Evolutionary conservation across 2,329 filamentous ascomycete species (phyloP).

Genomic region (Acephala macrosclerotiorum): DNA sequence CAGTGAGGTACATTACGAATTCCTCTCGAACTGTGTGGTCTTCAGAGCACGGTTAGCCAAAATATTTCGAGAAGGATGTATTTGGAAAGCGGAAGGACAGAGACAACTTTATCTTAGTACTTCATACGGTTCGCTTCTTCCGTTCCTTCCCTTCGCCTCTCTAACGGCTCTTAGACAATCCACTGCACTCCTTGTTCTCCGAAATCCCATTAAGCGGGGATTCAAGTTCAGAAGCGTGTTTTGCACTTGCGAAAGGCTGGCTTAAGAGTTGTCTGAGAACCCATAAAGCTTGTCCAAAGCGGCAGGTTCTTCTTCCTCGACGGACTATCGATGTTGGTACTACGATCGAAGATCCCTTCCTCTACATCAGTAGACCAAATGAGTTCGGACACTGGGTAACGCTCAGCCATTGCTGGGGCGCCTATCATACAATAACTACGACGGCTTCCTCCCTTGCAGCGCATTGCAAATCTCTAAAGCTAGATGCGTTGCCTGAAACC

Average conservation of each 20-base stretch:
- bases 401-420: constrained; percentile 16
- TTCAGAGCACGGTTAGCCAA: too few species aligned
- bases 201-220: background rate
- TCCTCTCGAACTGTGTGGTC: background rate
- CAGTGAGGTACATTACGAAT: background rate
- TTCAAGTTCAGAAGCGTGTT: background rate
- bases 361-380: background rate
- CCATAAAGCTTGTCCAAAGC: background rate
- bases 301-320: background rate
- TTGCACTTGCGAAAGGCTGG: background rate
- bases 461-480: background rate
- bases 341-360: background rate
- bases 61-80: too few species aligned
- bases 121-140: background rate
- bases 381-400: constrained; percentile 7
- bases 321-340: background rate
- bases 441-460: background rate
- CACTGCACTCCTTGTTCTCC: background rate
- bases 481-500: constrained; percentile 5
- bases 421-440: background rate
- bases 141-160: background rate
- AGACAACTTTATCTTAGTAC: background rate
- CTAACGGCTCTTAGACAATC: background rate
- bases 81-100: too few species aligned
- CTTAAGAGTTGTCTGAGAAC: background rate